Base-by-base conservation (phyloP, 805 yeast genomes). In the Ascoidea tarda region DNA sequence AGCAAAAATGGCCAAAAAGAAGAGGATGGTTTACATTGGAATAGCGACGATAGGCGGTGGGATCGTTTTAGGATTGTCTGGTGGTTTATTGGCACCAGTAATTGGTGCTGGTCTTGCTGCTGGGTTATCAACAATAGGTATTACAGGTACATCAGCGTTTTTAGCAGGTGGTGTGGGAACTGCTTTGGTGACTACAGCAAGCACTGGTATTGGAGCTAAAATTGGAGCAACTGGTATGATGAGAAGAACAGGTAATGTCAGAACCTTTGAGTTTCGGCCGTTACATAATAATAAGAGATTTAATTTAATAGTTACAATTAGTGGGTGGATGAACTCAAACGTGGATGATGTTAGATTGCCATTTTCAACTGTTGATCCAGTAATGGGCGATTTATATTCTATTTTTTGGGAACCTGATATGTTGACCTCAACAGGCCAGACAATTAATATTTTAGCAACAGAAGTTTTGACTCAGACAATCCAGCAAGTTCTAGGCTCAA, bases 51-150 rank as follows among this genome's bases (percentile, higher is more conserved):
- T 90, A 14, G 98, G 98, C 33, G 99, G 99, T 1, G 90, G 96
- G 1, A 70, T 93, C 28, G 96, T 93, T 1, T 78, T 93, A 54
- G 99, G 99, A 1, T 71, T 93, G 16, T 87, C 96, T 55, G 98
- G 96, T 6, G 99, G 99, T 5, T 67, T 93, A 48, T 69, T 93
- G 48, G 99, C 99, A 0, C 99, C 99, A 0, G 96, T 95, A 2
- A 95, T 93, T 61, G 98, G 98, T 50, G 98, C 98, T 1, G 99
- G 99, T 61, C 63, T 93, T 33, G 99, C 98, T 1, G 98, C 98
- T 4, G 99, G 98, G 14, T 72, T 93, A 46, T 83, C 97, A 1
- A 93, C 99, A 0, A 79, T 91, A 28, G 99, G 99, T 38, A 85
- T 95, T 28, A 74, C 87, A 1, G 98, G 99, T n/a, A 88, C 98